Evolutionary conservation across 2,329 filamentous ascomycete species (phyloP).

Genomic region (Trichoderma endophyticum): DNA sequence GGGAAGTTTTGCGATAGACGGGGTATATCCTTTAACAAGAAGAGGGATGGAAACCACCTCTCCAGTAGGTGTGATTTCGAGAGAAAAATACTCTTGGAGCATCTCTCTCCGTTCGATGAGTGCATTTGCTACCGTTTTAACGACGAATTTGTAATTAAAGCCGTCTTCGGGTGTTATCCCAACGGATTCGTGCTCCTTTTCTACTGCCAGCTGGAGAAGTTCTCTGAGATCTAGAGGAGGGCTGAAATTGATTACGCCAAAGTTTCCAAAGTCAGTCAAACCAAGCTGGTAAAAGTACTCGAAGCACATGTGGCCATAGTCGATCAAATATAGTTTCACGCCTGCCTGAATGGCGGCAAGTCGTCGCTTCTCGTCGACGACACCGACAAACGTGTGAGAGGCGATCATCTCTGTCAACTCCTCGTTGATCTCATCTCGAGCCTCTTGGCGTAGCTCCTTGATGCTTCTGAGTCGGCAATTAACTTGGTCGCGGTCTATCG

Average conservation of each 20-base stretch:
- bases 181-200: conserved; percentile 58
- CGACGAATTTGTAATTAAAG: conserved; percentile 65
- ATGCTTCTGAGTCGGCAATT: conserved; percentile 77
- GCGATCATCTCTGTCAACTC: conserved; percentile 84
- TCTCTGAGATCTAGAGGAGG: conserved; percentile 69
- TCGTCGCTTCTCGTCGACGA: conserved; percentile 82
- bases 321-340: conserved; percentile 85
- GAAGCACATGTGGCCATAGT: conserved; percentile 82
- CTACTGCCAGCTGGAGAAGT: conserved; percentile 69
- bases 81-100: conserved; percentile 87
- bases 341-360: conserved; percentile 92
- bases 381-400: conserved; percentile 85
- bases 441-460: conserved; percentile 75
- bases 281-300: conserved; percentile 97
- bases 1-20: conserved; percentile 80
- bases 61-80: conserved; percentile 76
- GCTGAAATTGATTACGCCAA: conserved; percentile 76
- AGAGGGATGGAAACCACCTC: conserved; percentile 78
- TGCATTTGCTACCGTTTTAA: conserved; percentile 62
- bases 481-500: conserved; percentile 64
- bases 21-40: conserved; percentile 83
- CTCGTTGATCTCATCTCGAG: conserved; percentile 78
- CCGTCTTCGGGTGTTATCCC: conserved; percentile 44
- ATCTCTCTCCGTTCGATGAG: conserved; percentile 77
- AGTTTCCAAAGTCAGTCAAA: conserved; percentile 93